A percentile compares a stretch with the other conserved stretches of the same genome.
Conservation (phyloP, 345 rosid species). For the Nephelium lappaceum region DNA sequence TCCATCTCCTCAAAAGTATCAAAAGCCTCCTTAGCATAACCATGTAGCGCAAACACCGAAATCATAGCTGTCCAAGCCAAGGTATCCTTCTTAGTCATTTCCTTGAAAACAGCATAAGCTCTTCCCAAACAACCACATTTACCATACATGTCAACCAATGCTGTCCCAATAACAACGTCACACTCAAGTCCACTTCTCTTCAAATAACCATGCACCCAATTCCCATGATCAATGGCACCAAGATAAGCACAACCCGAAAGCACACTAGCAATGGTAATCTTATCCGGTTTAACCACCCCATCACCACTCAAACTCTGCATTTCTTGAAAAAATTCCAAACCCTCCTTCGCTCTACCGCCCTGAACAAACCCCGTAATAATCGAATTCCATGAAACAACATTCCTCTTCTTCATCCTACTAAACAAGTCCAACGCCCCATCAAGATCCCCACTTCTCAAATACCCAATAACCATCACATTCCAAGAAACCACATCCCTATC, state of each 20-base stretch:
- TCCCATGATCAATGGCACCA: slow-evolving; percentile 58
- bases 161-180: slow-evolving; percentile 54
- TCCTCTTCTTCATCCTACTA: slow-evolving; percentile 39
- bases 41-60: slow-evolving; percentile 58
- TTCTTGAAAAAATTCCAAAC: slow-evolving; percentile 52
- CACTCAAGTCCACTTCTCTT: slow-evolving; percentile 47
- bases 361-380: slow-evolving; percentile 60
- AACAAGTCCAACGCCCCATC: slow-evolving; percentile 45
- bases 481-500: slow-evolving; percentile 56
- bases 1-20: slow-evolving; percentile 49
- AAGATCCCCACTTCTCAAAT: slow-evolving; percentile 52
- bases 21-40: slow-evolving; percentile 52
- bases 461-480: slow-evolving; percentile 57
- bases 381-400: slow-evolving; percentile 58
- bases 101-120: slow-evolving; percentile 48
- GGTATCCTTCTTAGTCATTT: slow-evolving; percentile 52
- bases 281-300: slow-evolving; percentile 43
- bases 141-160: slow-evolving; percentile 69
- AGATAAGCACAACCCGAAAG: slow-evolving; percentile 67
- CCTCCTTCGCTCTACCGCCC: slow-evolving; percentile 55
- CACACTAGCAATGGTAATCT: slow-evolving; percentile 54
- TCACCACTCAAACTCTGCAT: slow-evolving; percentile 38
- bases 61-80: slow-evolving; percentile 69
- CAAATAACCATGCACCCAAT: slow-evolving; percentile 52
- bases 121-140: slow-evolving; percentile 55